Evolutionary conservation across 495 filamentous ascomycete genomes (phyloP), one percentile per base, ranked within the genome.

Genomic region (Aspergillus nanangensis): DNA sequence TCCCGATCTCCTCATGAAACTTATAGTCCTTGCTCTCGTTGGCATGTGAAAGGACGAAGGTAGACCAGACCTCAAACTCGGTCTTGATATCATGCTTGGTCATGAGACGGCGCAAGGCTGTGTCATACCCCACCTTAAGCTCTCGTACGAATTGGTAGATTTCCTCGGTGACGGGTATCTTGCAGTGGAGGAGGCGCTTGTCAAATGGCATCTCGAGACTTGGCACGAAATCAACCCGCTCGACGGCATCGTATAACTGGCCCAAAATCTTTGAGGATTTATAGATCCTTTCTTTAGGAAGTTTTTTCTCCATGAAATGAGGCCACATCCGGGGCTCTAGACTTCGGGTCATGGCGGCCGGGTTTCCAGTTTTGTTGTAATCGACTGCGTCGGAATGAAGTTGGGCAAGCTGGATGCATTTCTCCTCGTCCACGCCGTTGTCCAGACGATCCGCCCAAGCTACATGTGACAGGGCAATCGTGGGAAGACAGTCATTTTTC

Each of bases 301-400:
- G 38, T 10, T 67, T 70, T 53, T 86, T 91, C 48, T 94, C 87
- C 86, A 96, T 95, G 54, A 94, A 98, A 57, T 98, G 93, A 0
- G 93, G 93, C 74, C 81, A 96, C 38, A 60, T 63, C 2, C 45
- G 64, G 0, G 84, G 80, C 8, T 76, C 67, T 1, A 94, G 69
- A 2, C 72, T 66, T 25, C 72, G 74, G 1, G 70, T 67, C 77
- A 95, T 85, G 3, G 71, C 52, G 2, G 90, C 92, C 10, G 85
- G 75, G 14, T 77, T 70, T 0, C 93, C 93, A n/a, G 87, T 86
- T 62, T 98, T 98, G 38, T 86, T 81, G 62, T 89, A 97, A 55
- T 98, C 93, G 2, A 98, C 93, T 0, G 93, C 92, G 47, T 80
- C 79, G 0, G 93, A 97, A 61, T 98, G 94, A 1, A 96, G 72